Conservation (phyloP, 129 eudicot genomes). For the Helichrysum umbraculigerum region DNA sequence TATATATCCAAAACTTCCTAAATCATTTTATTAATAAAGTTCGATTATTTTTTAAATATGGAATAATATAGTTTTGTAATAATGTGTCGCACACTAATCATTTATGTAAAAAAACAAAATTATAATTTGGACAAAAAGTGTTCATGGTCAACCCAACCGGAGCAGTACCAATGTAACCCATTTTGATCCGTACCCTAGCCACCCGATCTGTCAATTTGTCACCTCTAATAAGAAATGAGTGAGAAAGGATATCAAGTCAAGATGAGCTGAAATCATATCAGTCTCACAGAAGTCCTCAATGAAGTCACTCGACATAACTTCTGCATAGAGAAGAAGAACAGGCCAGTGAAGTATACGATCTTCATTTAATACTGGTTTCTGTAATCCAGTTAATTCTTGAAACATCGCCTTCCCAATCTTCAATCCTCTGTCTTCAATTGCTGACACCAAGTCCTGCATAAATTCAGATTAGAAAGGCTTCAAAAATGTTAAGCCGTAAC, state of each 20-base stretch:
- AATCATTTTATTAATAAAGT: too few species aligned
- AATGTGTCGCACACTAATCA: not conserved
- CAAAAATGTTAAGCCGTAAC: not conserved
- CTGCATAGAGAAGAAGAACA: slow-evolving; percentile 89
- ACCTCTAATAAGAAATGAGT: not conserved
- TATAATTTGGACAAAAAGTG: not conserved
- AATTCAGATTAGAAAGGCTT: slow-evolving; percentile 8
- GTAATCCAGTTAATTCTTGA: slow-evolving; percentile 75
- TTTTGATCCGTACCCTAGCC: not conserved
- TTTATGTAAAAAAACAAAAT: not conserved
- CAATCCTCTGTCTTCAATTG: slow-evolving; percentile 70
- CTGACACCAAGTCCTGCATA: slow-evolving; percentile 67
- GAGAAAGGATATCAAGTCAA: slow-evolving; percentile 89
- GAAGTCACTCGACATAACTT: slow-evolving; percentile 92
- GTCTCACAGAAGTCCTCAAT: slow-evolving; percentile 97
- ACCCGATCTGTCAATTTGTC: not conserved
- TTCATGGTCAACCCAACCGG: not conserved
- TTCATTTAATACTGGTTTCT: slow-evolving; percentile 74
- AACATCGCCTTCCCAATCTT: slow-evolving; percentile 76
- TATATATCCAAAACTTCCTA: not conserved
- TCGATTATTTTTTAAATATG: not conserved
- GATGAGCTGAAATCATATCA: slow-evolving; percentile 86
- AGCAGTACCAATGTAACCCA: not conserved
- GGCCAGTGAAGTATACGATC: slow-evolving; percentile 92
- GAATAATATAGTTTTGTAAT: not conserved